These are phyloP conservation scores for Penicillium sp. DNA, from an alignment of 2,329 filamentous ascomycete genomes.

Conservation along the genomic window DNA sequence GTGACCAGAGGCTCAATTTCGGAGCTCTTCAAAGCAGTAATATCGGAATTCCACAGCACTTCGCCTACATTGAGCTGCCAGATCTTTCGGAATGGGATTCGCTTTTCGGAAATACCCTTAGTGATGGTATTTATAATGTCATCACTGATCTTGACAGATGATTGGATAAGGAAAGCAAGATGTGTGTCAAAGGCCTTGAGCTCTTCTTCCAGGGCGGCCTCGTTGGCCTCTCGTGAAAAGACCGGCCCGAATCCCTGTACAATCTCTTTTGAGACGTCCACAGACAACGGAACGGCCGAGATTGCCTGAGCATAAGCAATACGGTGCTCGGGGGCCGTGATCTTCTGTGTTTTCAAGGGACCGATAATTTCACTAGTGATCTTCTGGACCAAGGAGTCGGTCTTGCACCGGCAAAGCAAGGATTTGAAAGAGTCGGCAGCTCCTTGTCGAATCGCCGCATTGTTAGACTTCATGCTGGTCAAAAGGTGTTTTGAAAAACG, in stretches of 20 bases:
- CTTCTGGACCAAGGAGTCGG: constrained; percentile 55
- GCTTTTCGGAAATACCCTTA: constrained; percentile 85
- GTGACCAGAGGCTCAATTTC: constrained; percentile 46
- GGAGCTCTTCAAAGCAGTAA: constrained; percentile 46
- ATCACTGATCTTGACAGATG: constrained; percentile 59
- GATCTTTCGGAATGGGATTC: constrained; percentile 65
- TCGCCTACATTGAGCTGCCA: constrained; percentile 75
- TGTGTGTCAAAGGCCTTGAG: constrained; percentile 65
- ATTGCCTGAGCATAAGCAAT: constrained; percentile 78
- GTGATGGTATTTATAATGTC: constrained; percentile 63
- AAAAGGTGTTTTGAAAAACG: constrained; percentile 80
- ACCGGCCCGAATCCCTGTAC: constrained; percentile 61
- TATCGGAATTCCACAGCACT: constrained; percentile 56
- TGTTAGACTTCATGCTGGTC: constrained; percentile 89
- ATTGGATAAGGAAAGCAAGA: constrained; percentile 57
- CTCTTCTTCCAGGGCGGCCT: constrained; percentile 71
- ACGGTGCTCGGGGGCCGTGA: constrained; percentile 79
- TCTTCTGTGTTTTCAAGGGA: constrained; percentile 77
- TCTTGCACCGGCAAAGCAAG: constrained; percentile 61
- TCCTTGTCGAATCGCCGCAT: constrained; percentile 68
- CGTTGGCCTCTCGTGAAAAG: constrained; percentile 81
- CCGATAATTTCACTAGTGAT: constrained; percentile 71
- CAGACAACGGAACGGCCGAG: constrained; percentile 56
- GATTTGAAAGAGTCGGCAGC: constrained; percentile 68
- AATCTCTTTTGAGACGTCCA: constrained; percentile 61